Base-by-base conservation (phyloP, 73 alveolate genomes). In the Blepharisma japonicum region DNA sequence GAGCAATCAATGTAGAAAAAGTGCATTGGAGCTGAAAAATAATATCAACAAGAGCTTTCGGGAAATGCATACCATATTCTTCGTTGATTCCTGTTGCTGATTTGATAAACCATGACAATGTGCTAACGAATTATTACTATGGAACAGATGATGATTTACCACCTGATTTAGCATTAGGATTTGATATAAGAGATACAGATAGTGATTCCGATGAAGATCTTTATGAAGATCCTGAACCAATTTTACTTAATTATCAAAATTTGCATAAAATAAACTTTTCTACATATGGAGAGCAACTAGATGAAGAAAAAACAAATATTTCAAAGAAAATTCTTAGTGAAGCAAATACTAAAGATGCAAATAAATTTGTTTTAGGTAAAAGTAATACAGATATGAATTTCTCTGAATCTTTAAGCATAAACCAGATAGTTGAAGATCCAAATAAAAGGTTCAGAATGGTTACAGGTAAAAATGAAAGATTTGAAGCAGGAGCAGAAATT, bases 81-180 rank as follows among this genome's bases (percentile, higher is more conserved):
- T 14, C 80, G 14, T 5, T 70, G 42, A 45, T 70, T 25, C 80
- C 80, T 14, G 46, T 70, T 9, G 80, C 80, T 14, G 80, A 70
- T 20, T 54, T 70, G 20, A 14, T 70, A 8, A 70, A 70, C 66
- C 80, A 70, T 54, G 27, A 45, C 39, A 70, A 70, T 5, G 80
- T 70, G 18, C 14, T 14, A 1, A 61, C 74, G 18, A 61, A 61
- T 39, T 61, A 20, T 61, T 61, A 14, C 74, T 61, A 61, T 25
- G 74, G 74, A 5, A 25, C 74, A 2, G 74, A 61, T 18, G 23
- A n/a, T 18, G 74, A 61, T 2, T n/a, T 14, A 25, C 23, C 74
- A 18, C 74, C 74, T 14, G 74, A 61, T 61, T 14, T 39, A 20
- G 47, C 14, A 1, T 32, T 32, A 32, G 42, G 42, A 32, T 32